Evolutionary conservation across 2,329 filamentous ascomycete genomes (phyloP).

Genomic region (Fusarium denticulatum): DNA sequence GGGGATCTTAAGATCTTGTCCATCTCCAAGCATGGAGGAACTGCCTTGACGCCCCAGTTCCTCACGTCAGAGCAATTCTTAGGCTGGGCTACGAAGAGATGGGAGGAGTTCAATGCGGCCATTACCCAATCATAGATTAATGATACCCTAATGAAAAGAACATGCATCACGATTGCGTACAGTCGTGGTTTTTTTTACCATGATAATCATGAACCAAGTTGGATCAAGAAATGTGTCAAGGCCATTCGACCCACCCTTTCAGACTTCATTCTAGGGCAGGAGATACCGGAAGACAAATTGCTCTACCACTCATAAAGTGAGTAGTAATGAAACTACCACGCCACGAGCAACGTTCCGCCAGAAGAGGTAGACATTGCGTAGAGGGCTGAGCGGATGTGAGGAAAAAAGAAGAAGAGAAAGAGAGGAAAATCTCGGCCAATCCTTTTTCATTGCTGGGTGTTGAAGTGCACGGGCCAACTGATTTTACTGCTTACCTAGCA

Average conservation of each 20-base stretch:
- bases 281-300: slow-evolving; percentile 80
- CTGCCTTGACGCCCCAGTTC: slow-evolving; percentile 70
- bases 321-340: slow-evolving; percentile 63
- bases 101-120: slow-evolving; percentile 49
- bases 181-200: not conserved
- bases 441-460: slow-evolving; percentile 15
- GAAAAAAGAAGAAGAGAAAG: slow-evolving; percentile 39
- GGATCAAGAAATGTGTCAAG: slow-evolving; percentile 66
- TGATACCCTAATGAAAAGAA: slow-evolving; percentile 40
- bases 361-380: slow-evolving; percentile 44
- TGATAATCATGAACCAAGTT: not conserved
- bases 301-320: slow-evolving; percentile 69
- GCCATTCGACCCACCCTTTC: slow-evolving; percentile 88
- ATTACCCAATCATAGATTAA: slow-evolving; percentile 45
- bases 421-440: slow-evolving; percentile 42
- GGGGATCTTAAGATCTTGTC: slow-evolving; percentile 69
- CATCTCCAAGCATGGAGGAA: slow-evolving; percentile 87
- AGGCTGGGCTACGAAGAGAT: slow-evolving; percentile 48
- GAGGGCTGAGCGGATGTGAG: slow-evolving; percentile 45
- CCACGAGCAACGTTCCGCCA: slow-evolving; percentile 42
- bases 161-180: not conserved
- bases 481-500: slow-evolving; percentile 1
- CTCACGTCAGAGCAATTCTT: slow-evolving; percentile 71
- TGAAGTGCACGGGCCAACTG: slow-evolving; percentile 38
- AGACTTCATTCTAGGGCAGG: slow-evolving; percentile 82